Evolutionary conservation across 805 yeast species (phyloP), one percentile per base, ranked within the genome.

Genomic region (Hanseniaspora mollemarum): DNA sequence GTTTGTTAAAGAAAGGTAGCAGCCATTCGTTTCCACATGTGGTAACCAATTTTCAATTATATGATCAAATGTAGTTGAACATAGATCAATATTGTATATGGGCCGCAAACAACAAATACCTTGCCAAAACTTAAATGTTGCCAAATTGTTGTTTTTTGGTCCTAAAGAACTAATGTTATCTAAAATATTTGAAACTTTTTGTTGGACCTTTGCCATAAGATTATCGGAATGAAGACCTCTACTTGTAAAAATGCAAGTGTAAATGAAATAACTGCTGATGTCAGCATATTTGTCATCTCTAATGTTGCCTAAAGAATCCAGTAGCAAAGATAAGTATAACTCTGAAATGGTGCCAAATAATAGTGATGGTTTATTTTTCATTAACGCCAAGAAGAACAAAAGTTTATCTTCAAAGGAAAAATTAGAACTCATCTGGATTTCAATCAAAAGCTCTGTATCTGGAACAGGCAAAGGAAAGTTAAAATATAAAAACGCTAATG

Each of bases 81-180:
- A 37, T 25, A 9, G n/a, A n/a, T 39, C 18, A 4, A 25, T 26
- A 15, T 39, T 15, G 26, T 25, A 39, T 15, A 39, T 39, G 18
- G 51, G 51, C 4, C 24, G 16, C n/a, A 48, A 24, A 13, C 43
- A 21, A 21, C 51, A 48, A 13, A 32, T 2, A 9, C 15, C 37
- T 33, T 40, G 36, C 51, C 51, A 48, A 40, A 48, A 40, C 12
- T 40, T 48, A 21, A 48, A 48, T 16, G 36, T 22, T 7, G 43
- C 28, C 7, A 48, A 29, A 8, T 28, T 29, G 9, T 35, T 24
- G 8, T 22, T 24, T 9, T 12, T 15, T 3, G 51, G 51, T 8
- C 41, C 32, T 40, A 25, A 15, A 4, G 5, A 15, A 2, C 13
- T 32, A 4, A 48, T 32, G 15, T 48, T 48, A 12, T 19, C 24